Evolutionary conservation across 2,329 filamentous ascomycete genomes (phyloP).

Genomic region (Verticillium nubilum): DNA sequence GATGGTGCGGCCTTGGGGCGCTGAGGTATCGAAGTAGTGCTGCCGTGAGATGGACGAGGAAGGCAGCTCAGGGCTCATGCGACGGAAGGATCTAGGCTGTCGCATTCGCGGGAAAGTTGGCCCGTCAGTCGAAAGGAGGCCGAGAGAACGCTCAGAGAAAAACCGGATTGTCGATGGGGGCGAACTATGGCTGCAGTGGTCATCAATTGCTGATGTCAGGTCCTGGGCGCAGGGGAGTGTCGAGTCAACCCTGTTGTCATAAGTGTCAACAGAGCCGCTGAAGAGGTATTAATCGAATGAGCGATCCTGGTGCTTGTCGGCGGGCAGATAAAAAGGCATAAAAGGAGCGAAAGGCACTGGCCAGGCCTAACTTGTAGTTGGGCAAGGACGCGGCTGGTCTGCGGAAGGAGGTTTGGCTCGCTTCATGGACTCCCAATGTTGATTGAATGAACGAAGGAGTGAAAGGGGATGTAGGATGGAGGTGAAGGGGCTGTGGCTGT

Average conservation of each 20-base stretch:
- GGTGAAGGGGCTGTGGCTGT: background rate
- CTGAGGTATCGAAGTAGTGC: background rate
- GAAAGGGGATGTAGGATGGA: background rate
- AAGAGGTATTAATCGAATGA: background rate
- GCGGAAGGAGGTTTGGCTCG: background rate
- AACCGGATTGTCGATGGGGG: background rate
- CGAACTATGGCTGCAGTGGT: background rate
- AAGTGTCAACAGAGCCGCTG: background rate
- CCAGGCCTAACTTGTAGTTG: background rate
- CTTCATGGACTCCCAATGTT: background rate
- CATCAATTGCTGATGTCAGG: background rate
- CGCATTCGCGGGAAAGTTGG: background rate
- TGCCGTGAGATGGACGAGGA: background rate
- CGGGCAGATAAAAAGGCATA: background rate
- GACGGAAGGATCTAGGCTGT: background rate
- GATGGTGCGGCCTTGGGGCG: background rate
- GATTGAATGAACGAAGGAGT: background rate
- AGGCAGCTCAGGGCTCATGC: conserved; percentile 7
- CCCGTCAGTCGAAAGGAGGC: background rate
- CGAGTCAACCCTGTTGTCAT: background rate
- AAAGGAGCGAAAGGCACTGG: background rate
- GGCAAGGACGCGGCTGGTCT: background rate
- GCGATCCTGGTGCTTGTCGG: background rate
- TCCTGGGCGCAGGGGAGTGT: background rate
- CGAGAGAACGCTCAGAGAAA: background rate